Evolutionary conservation across 257 asterid species (phyloP).

Genomic region (Petunia secreta): DNA sequence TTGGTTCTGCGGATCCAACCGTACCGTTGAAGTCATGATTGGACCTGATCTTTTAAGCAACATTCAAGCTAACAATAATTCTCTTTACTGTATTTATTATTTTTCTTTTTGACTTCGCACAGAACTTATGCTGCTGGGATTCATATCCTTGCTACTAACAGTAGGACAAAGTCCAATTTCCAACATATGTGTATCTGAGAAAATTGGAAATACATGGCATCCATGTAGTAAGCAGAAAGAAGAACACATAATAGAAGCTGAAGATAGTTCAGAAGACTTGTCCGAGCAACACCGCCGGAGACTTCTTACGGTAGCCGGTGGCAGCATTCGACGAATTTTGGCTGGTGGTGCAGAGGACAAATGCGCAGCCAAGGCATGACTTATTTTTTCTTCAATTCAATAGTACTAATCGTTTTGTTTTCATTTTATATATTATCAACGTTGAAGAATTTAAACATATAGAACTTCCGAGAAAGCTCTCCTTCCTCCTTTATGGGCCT

Average conservation of each 20-base stretch:
- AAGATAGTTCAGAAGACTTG: background rate
- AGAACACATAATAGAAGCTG: background rate
- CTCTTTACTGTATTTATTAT: background rate
- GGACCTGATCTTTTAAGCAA: background rate
- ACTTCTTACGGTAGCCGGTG: constrained; percentile 44
- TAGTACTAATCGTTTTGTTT: background rate
- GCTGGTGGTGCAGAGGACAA: constrained; percentile 59
- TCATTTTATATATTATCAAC: background rate
- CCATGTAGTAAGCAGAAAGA: constrained; percentile 68
- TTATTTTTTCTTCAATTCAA: background rate
- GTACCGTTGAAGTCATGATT: background rate
- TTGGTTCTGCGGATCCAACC: background rate
- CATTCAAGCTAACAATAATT: background rate
- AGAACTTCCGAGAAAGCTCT: background rate
- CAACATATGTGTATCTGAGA: constrained; percentile 61
- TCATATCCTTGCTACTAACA: constrained; percentile 86
- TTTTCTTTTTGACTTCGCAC: background rate
- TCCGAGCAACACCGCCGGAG: constrained; percentile 45
- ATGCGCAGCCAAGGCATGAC: constrained; percentile 67
- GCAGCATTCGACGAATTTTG: constrained; percentile 55
- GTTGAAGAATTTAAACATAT: constrained; percentile 1
- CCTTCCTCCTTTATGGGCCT: no score
- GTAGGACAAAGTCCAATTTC: constrained; percentile 66
- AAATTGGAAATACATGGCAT: constrained; percentile 72
- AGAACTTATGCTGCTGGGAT: constrained; percentile 96